Conservation (phyloP, 2,329 filamentous ascomycete species). For the Cytospora mali region DNA sequence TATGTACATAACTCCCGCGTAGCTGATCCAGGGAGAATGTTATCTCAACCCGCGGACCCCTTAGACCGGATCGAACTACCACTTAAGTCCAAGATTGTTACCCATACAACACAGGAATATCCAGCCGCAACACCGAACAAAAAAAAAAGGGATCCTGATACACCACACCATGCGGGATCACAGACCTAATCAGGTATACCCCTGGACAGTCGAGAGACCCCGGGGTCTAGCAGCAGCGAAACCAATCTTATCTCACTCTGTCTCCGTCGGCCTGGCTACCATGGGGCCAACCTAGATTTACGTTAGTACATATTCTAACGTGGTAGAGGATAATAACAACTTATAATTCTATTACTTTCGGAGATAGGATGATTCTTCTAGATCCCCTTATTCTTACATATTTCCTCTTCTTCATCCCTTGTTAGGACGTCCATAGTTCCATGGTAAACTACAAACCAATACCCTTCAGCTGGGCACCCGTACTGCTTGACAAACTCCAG, state of each 20-base stretch:
- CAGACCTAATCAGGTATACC: too few species aligned
- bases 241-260: not conserved
- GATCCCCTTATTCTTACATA: not conserved
- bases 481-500: not conserved
- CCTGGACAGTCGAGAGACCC: too few species aligned
- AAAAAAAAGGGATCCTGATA: too few species aligned
- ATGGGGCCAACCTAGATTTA: not conserved
- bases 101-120: too few species aligned
- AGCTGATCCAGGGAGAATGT: too few species aligned
- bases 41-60: too few species aligned
- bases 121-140: too few species aligned
- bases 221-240: too few species aligned
- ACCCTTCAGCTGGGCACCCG: not conserved
- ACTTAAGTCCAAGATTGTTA: too few species aligned
- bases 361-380: not conserved
- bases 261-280: not conserved
- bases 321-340: not conserved
- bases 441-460: not conserved
- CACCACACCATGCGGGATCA: too few species aligned
- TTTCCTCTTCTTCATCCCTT: not conserved
- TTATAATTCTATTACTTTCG: not conserved
- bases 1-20: too few species aligned
- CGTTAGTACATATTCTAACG: not conserved
- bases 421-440: not conserved
- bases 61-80: too few species aligned